Evolutionary conservation across 1,284 basidiomycete genomes (phyloP).

Genomic region (Butyriboletus regius): DNA sequence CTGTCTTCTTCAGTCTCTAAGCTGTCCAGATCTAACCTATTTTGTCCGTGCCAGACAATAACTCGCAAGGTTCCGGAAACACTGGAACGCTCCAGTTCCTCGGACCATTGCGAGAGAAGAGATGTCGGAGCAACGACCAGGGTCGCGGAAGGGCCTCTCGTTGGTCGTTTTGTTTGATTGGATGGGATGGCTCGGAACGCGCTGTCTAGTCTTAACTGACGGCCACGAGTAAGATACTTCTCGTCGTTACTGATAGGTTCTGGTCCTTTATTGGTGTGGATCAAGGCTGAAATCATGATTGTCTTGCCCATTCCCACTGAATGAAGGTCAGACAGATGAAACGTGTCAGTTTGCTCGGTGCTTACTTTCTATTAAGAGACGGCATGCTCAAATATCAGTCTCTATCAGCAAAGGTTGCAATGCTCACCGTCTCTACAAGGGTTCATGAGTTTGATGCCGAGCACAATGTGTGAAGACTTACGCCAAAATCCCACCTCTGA

Average conservation of each 20-base stretch:
- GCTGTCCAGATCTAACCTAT: slow-evolving; percentile 65
- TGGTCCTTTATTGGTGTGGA: slow-evolving; percentile 67
- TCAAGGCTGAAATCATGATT: slow-evolving; percentile 87
- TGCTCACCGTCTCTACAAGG: slow-evolving; percentile 49
- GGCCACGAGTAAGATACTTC: slow-evolving; percentile 36
- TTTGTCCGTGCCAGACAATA: slow-evolving; percentile 81
- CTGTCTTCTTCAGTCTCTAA: slow-evolving; percentile 47
- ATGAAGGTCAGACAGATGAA: slow-evolving; percentile 10
- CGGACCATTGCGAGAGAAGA: slow-evolving; percentile 82
- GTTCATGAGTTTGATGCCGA: slow-evolving; percentile 7
- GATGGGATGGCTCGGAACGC: slow-evolving; percentile 45
- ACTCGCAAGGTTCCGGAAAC: slow-evolving; percentile 62
- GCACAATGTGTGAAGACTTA: slow-evolving; percentile 40
- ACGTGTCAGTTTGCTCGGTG: not conserved
- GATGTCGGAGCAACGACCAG: slow-evolving; percentile 91
- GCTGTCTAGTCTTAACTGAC: slow-evolving; percentile 57
- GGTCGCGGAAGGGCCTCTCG: slow-evolving; percentile 55
- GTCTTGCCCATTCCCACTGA: slow-evolving; percentile 94
- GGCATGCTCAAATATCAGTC: slow-evolving; percentile 2
- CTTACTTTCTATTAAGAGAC: slow-evolving; percentile 41
- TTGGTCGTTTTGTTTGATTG: slow-evolving; percentile 28
- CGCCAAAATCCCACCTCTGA: slow-evolving; percentile 83
- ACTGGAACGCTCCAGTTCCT: slow-evolving; percentile 73
- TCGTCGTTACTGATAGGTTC: slow-evolving; percentile 35
- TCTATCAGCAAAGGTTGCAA: not conserved